Conservation (phyloP, 1,284 basidiomycete genomes). For the Moesziomyces parantarcticus region DNA sequence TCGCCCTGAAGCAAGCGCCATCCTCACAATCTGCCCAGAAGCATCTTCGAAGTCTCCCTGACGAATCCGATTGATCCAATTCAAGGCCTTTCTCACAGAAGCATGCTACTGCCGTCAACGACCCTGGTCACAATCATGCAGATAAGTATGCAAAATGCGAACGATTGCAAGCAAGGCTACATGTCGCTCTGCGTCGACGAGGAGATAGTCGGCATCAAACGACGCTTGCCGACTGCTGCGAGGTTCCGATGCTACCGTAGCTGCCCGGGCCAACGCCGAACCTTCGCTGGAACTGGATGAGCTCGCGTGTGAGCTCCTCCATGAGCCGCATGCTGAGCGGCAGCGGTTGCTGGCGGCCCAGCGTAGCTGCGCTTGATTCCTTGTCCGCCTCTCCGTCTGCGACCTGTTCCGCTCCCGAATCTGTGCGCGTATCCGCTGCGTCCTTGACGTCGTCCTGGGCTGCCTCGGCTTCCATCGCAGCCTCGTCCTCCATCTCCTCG, state of each 20-base stretch:
- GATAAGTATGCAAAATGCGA: not conserved
- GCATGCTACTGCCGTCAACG: too few species aligned
- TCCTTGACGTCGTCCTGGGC: conserved; percentile 15
- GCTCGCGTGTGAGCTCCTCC: conserved; percentile 64
- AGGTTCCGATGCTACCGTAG: conserved; percentile 20
- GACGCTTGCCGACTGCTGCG: conserved; percentile 30
- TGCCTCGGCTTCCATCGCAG: conserved; percentile 77
- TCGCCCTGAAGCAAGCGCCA: too few species aligned
- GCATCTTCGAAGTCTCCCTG: too few species aligned
- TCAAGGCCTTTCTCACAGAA: too few species aligned
- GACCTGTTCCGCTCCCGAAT: conserved; percentile 69
- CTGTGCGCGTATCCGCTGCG: not conserved
- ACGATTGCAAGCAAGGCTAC: too few species aligned
- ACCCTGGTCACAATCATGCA: too few species aligned
- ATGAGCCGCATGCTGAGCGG: conserved; percentile 63
- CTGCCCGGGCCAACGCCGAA: conserved; percentile 51
- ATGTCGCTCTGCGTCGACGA: too few species aligned
- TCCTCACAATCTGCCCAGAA: too few species aligned
- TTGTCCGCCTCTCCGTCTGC: conserved; percentile 70
- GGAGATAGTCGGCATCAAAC: conserved; percentile 4
- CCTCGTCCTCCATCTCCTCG: conserved; percentile 72
- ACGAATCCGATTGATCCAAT: too few species aligned
- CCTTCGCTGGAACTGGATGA: conserved; percentile 59
- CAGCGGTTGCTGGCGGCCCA: conserved; percentile 14
- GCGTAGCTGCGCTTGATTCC: not conserved